Evolutionary conservation across 1,284 basidiomycete species (phyloP).

Genomic region (Trametes polyzona): DNA sequence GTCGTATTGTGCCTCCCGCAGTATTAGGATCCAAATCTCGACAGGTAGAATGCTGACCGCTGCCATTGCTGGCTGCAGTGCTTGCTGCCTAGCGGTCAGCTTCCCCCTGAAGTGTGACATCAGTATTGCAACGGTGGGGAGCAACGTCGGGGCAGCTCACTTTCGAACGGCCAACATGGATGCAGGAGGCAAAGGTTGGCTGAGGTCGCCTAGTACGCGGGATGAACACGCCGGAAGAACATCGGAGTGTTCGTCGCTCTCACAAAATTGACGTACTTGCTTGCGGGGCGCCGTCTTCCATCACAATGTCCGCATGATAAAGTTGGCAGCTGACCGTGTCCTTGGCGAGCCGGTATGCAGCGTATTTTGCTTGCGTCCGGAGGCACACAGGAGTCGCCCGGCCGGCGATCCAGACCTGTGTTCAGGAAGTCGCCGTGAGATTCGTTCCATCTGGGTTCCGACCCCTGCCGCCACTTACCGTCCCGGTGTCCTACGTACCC

Average conservation of each 20-base stretch:
- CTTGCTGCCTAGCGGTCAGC: not conserved
- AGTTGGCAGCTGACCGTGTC: not conserved
- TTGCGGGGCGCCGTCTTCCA: not conserved
- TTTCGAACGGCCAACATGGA: not conserved
- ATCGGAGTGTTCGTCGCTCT: not conserved
- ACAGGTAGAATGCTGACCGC: slow-evolving; percentile 6
- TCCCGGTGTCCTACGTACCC: too few species aligned
- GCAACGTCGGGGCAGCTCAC: not conserved
- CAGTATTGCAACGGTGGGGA: not conserved
- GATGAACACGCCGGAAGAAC: not conserved
- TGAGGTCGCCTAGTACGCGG: not conserved
- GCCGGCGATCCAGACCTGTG: not conserved
- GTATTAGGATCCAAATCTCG: slow-evolving; percentile 12
- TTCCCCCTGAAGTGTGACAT: not conserved
- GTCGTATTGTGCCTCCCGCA: slow-evolving; percentile 19
- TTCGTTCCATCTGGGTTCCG: too few species aligned
- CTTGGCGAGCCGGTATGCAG: not conserved
- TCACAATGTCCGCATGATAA: not conserved
- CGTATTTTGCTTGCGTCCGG: not conserved
- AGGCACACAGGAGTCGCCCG: not conserved
- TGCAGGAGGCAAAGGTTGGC: not conserved
- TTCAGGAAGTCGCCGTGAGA: too few species aligned
- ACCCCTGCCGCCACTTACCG: too few species aligned
- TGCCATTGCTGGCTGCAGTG: not conserved
- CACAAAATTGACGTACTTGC: not conserved